Conservation (phyloP, 1,284 basidiomycete species). For the Cutaneotrichosporon daszewskae region DNA sequence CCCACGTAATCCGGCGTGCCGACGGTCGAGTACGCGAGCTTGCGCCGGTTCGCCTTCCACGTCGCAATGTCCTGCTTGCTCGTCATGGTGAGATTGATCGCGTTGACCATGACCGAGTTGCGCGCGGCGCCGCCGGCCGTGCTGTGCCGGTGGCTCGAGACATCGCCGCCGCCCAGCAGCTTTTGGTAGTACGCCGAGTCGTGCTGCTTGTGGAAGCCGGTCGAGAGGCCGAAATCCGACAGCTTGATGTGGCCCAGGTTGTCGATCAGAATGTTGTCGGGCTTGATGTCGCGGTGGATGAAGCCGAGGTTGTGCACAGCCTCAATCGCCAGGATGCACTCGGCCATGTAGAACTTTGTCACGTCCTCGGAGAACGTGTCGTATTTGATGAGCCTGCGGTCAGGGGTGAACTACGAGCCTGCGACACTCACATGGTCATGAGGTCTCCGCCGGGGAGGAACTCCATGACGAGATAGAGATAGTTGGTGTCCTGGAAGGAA, state of each 20-base stretch:
- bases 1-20: conserved; percentile 88
- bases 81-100: conserved; percentile 91
- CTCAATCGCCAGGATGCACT: conserved; percentile 95
- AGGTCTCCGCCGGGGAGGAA: conserved; percentile 96
- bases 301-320: conserved; percentile 98
- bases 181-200: conserved; percentile 93
- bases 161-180: conserved; percentile 62
- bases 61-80: conserved; percentile 90
- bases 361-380: conserved; percentile 99
- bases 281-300: conserved; percentile 96
- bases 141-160: conserved; percentile 24
- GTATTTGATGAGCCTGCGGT: conserved; percentile 95
- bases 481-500: conserved; percentile 94
- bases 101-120: conserved; percentile 92
- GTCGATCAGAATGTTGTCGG: conserved; percentile 96
- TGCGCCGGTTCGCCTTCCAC: conserved; percentile 97
- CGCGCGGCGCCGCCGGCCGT: conserved; percentile 50
- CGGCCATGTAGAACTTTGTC: conserved; percentile 98
- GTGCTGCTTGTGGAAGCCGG: conserved; percentile 91
- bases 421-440: conserved; percentile 58
- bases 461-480: conserved; percentile 98
- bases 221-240: conserved; percentile 93
- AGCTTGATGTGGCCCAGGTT: conserved; percentile 87
- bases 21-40: conserved; percentile 95
- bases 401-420: not conserved